These are phyloP conservation scores for Nothophaeocryptopus gaeumannii DNA, from an alignment of 2,329 filamentous ascomycete species.

Conservation along the genomic window DNA sequence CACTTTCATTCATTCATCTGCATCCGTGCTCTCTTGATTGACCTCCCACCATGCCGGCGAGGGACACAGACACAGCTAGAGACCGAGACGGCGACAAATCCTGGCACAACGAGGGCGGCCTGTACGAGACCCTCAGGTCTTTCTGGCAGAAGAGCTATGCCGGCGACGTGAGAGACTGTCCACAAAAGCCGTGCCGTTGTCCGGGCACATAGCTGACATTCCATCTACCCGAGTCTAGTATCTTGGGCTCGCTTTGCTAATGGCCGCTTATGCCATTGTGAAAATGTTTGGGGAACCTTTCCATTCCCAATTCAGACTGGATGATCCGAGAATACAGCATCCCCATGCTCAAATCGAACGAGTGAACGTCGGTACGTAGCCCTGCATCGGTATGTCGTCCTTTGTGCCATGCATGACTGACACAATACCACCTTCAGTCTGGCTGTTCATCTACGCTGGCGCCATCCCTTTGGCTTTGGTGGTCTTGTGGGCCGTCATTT, in stretches of 20 bases:
- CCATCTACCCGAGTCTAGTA: conserved; percentile 46
- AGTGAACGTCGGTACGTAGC: conserved; percentile 69
- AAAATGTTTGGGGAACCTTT: conserved; percentile 77
- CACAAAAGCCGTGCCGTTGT: too few relatives aligned
- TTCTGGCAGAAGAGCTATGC: conserved; percentile 70
- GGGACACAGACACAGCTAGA: background rate
- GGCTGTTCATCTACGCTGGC: conserved; percentile 77
- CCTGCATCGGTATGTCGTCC: background rate
- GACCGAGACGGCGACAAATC: conserved; percentile 3
- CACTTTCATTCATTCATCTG: too few relatives aligned
- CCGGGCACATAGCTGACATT: too few relatives aligned
- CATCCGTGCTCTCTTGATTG: too few relatives aligned
- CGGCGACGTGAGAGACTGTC: conserved; percentile 54
- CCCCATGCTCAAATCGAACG: conserved; percentile 82
- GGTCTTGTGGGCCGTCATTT: conserved; percentile 60
- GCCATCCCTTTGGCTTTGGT: conserved; percentile 68
- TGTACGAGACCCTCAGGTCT: conserved; percentile 23
- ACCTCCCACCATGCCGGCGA: background rate
- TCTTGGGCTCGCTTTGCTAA: conserved; percentile 69
- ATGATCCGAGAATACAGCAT: conserved; percentile 79
- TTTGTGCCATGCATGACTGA: background rate
- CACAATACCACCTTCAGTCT: conserved; percentile 42
- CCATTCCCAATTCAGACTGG: conserved; percentile 89
- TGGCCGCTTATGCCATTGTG: conserved; percentile 60
- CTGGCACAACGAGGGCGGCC: conserved; percentile 11